Base-by-base conservation (phyloP, 441 rosid genomes). In the Eutrema salsugineum region DNA sequence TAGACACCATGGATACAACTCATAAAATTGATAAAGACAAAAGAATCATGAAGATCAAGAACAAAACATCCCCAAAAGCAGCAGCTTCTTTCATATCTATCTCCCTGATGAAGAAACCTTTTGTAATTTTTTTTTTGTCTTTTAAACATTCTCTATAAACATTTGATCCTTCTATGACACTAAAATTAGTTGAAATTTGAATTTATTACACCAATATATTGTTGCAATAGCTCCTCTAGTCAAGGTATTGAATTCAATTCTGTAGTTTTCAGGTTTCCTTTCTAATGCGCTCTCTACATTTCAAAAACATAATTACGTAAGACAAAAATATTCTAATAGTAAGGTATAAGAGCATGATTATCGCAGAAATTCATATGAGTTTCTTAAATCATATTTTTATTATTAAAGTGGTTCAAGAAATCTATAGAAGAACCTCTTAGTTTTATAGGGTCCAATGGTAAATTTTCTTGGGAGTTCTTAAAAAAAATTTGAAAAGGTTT, bases 41-140 rank as follows among this genome's bases (percentile, higher is more conserved):
- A n/a, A n/a, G n/a, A n/a, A n/a, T n/a, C n/a, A n/a, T n/a, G n/a
- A n/a, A n/a, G n/a, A n/a, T n/a, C n/a, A n/a, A n/a, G n/a, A n/a
- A n/a, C n/a, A n/a, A n/a, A n/a, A n/a, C n/a, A n/a, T n/a, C n/a
- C 36, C 39, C 47, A 10, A 50, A 50, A n/a, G 11, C 44, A 17
- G 19, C n/a, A 63, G 65, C 12, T 72, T 46, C 50, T 63, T 35
- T 55, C 77, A 63, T 72, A 38, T 43, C 27, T 20, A 63, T 40
- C 50, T 63, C 51, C 11, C 46, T 62, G 55, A 30, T 71, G 36
- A 71, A 19, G 16, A 60, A 39, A 9, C 16, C 54, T 14, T 24
- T 16, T 42, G 38, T 15, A 0, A 15, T 22, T 11, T n/a, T 60
- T 40, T 35, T 22, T 50, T n/a, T n/a, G n/a, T 65, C 49, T 68